Evolutionary conservation across 2,329 filamentous ascomycete species (phyloP), one percentile per base, ranked within the genome.

Genomic region (Knufia fluminis): DNA sequence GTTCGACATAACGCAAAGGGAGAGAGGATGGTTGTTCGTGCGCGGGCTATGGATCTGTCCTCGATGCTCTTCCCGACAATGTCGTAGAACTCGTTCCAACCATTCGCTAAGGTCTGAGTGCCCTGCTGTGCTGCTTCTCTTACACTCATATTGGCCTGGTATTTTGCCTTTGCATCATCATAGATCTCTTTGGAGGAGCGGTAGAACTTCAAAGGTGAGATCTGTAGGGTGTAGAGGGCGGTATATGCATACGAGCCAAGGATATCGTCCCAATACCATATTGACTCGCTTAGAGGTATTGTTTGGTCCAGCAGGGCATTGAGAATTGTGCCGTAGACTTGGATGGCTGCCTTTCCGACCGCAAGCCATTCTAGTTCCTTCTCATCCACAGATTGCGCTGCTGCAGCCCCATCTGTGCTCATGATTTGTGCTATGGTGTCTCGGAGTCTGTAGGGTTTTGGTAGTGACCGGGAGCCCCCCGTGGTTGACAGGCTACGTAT

Each of bases 201-300:
- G 80, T 82, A 91, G 28, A 95, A 65, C 16, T 86, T 77, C 35
- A 83, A 60, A 0, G 92, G 92, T 0, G 84, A 87, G 0, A 83
- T 95, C 66, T 98, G 92, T 7, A 94, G 69, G 12, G 86, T 84
- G 66, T 96, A 96, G 2, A 96, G 64, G 26, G 81, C 83, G 56
- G 86, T 90, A 61, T 84, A 86, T 43, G 80, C 76, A 58, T 87
- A 83, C 0, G 87, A 94, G 8, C 80, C 79, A 24, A 95, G 70
- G 1, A 96, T 78, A 57, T 92, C 85, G 61, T 95, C 87, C 92
- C 92, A 98, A 65, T 97, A 97, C 80, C 85, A 90, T 20, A 95
- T 83, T 58, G 95, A 89, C 56, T 95, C 83, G 59, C 82, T 86
- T 16, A 98, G 68, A 0, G 84, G 83, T 9, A 91, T 81, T 9